These are phyloP conservation scores for Bonnemaisonia californica DNA, from an alignment of 31 red algal species.

Conservation along the genomic window DNA sequence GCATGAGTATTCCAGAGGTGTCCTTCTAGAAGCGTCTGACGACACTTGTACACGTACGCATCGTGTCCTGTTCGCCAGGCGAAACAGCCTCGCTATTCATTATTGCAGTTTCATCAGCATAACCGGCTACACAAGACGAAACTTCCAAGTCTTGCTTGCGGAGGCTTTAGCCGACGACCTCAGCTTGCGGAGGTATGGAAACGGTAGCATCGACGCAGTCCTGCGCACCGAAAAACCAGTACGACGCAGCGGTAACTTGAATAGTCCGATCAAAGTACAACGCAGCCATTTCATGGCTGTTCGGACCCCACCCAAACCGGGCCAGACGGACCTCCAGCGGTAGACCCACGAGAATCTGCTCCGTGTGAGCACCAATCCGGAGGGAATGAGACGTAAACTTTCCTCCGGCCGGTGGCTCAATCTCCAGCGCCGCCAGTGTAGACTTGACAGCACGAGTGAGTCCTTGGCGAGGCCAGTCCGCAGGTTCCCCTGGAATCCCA, in stretches of 20 bases:
- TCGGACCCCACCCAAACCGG: not conserved
- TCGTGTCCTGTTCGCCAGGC: too few relatives aligned
- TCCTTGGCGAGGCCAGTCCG: not conserved
- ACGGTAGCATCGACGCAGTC: too few relatives aligned
- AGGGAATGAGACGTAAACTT: not conserved
- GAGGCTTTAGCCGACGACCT: too few relatives aligned
- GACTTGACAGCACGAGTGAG: not conserved
- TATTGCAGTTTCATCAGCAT: too few relatives aligned
- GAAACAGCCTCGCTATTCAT: too few relatives aligned
- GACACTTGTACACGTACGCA: too few relatives aligned
- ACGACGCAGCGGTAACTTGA: not conserved
- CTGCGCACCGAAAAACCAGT: not conserved
- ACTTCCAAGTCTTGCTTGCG: too few relatives aligned
- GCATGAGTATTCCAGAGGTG: too few relatives aligned
- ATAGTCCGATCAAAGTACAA: not conserved
- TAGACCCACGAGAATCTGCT: not conserved
- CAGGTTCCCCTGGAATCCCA: not conserved
- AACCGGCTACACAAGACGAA: too few relatives aligned
- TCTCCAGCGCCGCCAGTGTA: not conserved
- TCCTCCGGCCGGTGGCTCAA: not conserved
- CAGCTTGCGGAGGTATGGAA: too few relatives aligned
- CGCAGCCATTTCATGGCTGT: not conserved
- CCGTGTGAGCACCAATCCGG: not conserved
- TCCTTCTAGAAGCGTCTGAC: too few relatives aligned
- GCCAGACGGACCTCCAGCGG: not conserved